These are phyloP conservation scores for Artemisia tridentata DNA, from an alignment of 129 eudicot genomes.

Conservation along the genomic window DNA sequence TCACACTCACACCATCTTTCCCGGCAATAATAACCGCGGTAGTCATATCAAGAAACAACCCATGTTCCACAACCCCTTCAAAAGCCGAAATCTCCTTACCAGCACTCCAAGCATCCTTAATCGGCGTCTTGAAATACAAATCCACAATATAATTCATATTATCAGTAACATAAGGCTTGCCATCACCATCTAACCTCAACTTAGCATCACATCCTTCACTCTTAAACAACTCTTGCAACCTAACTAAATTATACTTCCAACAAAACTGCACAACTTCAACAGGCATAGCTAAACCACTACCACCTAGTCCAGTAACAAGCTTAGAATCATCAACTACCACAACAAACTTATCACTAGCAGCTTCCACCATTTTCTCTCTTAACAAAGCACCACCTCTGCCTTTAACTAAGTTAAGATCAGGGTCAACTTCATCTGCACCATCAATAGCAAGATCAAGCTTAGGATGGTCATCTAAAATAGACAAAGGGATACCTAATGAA, in stretches of 20 bases:
- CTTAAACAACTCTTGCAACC: constrained; percentile 66
- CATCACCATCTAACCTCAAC: constrained; percentile 70
- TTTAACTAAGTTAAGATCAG: constrained; percentile 76
- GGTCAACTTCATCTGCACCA: constrained; percentile 97
- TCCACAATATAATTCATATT: constrained; percentile 83
- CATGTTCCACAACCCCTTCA: constrained; percentile 98
- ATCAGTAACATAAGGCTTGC: constrained; percentile 92
- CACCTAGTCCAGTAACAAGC: constrained; percentile 71
- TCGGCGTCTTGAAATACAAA: constrained; percentile 86
- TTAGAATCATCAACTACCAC: constrained; percentile 89
- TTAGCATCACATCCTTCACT: constrained; percentile 77
- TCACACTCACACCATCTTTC: constrained; percentile 66
- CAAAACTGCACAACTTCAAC: constrained; percentile 98
- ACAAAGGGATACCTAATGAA: constrained; percentile 64
- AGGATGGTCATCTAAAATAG: constrained; percentile 79
- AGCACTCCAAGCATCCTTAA: constrained; percentile 67
- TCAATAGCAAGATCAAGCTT: constrained; percentile 86
- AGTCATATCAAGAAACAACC: constrained; percentile 90
- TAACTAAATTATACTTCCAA: constrained; percentile 78
- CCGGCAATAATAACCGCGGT: constrained; percentile 89
- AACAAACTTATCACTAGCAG: constrained; percentile 75
- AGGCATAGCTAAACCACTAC: constrained; percentile 95
- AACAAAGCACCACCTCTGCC: constrained; percentile 93
- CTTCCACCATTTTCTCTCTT: constrained; percentile 95
- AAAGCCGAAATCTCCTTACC: constrained; percentile 72